These are phyloP conservation scores for Penicillium steckii DNA, from an alignment of 495 filamentous ascomycete genomes.

Conservation along the genomic window DNA sequence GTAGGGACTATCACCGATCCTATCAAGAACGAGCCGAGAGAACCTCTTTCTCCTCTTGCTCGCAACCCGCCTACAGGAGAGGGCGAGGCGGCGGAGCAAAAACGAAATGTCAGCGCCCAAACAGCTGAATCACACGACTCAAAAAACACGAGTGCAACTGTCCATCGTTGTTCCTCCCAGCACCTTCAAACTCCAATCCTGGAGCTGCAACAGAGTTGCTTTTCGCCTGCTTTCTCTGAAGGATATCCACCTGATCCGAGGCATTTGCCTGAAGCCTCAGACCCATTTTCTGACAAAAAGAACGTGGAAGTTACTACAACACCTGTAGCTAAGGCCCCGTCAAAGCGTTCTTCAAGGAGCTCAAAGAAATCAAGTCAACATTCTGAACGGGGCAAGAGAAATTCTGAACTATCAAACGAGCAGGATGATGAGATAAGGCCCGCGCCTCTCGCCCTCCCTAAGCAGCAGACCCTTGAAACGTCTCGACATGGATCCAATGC, in stretches of 20 bases:
- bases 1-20: not conserved
- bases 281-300: slow-evolving; percentile 28
- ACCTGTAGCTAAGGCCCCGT: not conserved
- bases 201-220: slow-evolving; percentile 8
- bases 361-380: not conserved
- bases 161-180: slow-evolving; percentile 30
- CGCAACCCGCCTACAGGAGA: not conserved
- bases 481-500: slow-evolving; percentile 1
- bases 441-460: not conserved
- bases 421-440: not conserved
- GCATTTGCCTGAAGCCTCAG: slow-evolving; percentile 13
- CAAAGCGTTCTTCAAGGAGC: not conserved
- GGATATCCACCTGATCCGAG: slow-evolving; percentile 7
- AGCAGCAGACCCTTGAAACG: not conserved
- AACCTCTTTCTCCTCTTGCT: not conserved
- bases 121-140: slow-evolving; percentile 32
- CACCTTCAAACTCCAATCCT: slow-evolving; percentile 20
- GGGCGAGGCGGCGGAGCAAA: slow-evolving; percentile 3
- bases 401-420: not conserved
- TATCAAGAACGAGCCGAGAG: not conserved
- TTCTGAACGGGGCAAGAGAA: not conserved
- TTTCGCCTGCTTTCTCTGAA: slow-evolving; percentile 9
- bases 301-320: not conserved
- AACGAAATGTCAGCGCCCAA: slow-evolving; percentile 29
- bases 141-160: slow-evolving; percentile 26